Base-by-base conservation (phyloP, 2,329 filamentous ascomycete genomes). In the Beauveria australis region DNA sequence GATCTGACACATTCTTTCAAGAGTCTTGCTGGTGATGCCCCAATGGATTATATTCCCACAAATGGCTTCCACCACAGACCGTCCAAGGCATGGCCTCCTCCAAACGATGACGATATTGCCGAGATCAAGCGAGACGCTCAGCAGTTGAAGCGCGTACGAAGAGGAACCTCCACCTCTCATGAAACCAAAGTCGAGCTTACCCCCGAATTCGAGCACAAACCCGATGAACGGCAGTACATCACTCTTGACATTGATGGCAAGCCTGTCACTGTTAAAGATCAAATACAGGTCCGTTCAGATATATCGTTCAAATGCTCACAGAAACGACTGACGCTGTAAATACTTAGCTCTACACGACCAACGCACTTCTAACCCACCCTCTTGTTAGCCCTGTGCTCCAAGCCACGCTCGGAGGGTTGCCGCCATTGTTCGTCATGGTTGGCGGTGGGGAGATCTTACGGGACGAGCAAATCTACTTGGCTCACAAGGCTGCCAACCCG, bases 1-100 rank as follows among this genome's bases (percentile, higher is more conserved):
- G 94, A 99, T 71, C 76, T 97, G 58, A 96, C 91, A 0, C 93
- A 97, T 71, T 97, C 92, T 0, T 97, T 97, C 65, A 94, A 94
- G 0, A 97, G 92, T 65, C 82, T 96, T n/a, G 82, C 84, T 2
- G 83, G 79, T 5, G 84, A 91, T 46, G 86, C 84, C 54, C 83
- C 84, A 1, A 74, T 91, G 55, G 94, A 99, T 71, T 97, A 97
- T 67, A 93, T 99, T 40, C 94, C 94, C 5, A 76, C 86, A 1
- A 81, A 88, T 66, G 94, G 94, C 0, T 97, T 99, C 68, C 87
- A 95, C 65, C 92, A 97, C 67, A 91, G 89, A 67, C 94, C 93
- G 0, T 96, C 91, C 0, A 78, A 83, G 59, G 86, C 89, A n/a
- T 99, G 94, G 94, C 94, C 94, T 12, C 93, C 93, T 1, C 90